These are phyloP conservation scores for Scheffersomyces amazonensis DNA, from an alignment of 805 yeast genomes.

Conservation along the genomic window DNA sequence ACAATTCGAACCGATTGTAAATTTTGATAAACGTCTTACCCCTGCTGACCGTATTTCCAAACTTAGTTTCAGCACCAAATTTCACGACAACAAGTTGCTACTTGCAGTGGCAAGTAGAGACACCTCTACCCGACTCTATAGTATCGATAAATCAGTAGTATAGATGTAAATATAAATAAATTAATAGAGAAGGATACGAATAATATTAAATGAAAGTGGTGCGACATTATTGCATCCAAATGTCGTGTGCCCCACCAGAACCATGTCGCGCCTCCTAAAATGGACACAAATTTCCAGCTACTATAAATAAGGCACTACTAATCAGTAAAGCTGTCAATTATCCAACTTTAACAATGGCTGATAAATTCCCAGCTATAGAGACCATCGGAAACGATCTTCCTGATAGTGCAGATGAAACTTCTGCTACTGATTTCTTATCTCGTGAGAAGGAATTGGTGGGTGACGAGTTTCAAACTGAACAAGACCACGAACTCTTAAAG, in stretches of 20 bases:
- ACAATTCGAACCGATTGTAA: conserved; percentile 17
- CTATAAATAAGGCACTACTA: too few species aligned
- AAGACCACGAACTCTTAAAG: conserved; percentile 48
- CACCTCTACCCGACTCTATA: conserved; percentile 51
- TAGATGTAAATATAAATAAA: too few species aligned
- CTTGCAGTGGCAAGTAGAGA: conserved; percentile 69
- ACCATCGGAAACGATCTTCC: conserved; percentile 30
- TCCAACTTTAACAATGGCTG: conserved; percentile 71
- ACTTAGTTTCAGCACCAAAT: conserved; percentile 50
- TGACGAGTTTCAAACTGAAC: conserved; percentile 67
- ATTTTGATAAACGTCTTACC: conserved; percentile 36
- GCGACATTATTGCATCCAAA: too few species aligned
- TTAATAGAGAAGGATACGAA: too few species aligned
- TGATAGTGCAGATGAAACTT: conserved; percentile 30
- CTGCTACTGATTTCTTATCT: conserved; percentile 54
- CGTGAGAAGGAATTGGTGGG: conserved; percentile 70
- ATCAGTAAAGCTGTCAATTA: too few species aligned
- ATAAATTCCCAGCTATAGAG: conserved; percentile 72
- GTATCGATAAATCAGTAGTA: conserved; percentile 5
- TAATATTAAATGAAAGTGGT: too few species aligned
- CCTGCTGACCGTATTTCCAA: conserved; percentile 66
- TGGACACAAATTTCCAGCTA: too few species aligned
- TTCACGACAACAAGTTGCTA: conserved; percentile 15
- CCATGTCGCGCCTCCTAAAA: too few species aligned
- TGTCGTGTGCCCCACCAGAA: too few species aligned